Conservation (phyloP, 768 basidiomycete species). For the Lactifluus volemus region DNA sequence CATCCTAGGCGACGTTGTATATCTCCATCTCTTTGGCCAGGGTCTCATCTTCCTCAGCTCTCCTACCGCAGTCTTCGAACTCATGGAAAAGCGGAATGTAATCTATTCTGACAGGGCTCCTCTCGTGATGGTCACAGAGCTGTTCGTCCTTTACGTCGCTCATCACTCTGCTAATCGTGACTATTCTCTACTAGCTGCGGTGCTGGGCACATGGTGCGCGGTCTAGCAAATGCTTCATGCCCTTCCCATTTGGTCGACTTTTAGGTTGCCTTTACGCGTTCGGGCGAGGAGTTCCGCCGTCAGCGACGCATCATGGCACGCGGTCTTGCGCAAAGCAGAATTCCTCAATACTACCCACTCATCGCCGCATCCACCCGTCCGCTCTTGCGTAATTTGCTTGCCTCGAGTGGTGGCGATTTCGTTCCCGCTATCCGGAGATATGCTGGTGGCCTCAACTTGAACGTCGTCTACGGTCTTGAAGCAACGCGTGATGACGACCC, state of each 20-base stretch:
- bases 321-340: slow-evolving; percentile 10
- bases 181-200: slow-evolving; percentile 4
- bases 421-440: slow-evolving; percentile 17
- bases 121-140: slow-evolving; percentile 60
- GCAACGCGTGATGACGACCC: slow-evolving; percentile 32
- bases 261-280: slow-evolving; percentile 18
- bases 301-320: slow-evolving; percentile 18
- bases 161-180: not conserved
- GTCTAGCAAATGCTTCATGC: not conserved
- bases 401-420: slow-evolving; percentile 10
- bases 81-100: slow-evolving; percentile 61
- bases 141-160: slow-evolving; percentile 35
- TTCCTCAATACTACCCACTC: slow-evolving; percentile 15
- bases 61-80: slow-evolving; percentile 46
- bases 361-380: slow-evolving; percentile 15
- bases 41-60: slow-evolving; percentile 61
- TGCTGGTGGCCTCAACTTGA: slow-evolving; percentile 18
- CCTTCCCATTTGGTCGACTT: not conserved
- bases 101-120: slow-evolving; percentile 71
- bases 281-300: slow-evolving; percentile 16
- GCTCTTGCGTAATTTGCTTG: slow-evolving; percentile 15
- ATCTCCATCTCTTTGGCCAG: slow-evolving; percentile 57
- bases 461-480: slow-evolving; percentile 55
- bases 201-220: slow-evolving; percentile 18
- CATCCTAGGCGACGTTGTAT: slow-evolving; percentile 48